Evolutionary conservation across 1,284 basidiomycete genomes (phyloP), one percentile per base, ranked within the genome.

Genomic region (Ustilago trichophora): DNA sequence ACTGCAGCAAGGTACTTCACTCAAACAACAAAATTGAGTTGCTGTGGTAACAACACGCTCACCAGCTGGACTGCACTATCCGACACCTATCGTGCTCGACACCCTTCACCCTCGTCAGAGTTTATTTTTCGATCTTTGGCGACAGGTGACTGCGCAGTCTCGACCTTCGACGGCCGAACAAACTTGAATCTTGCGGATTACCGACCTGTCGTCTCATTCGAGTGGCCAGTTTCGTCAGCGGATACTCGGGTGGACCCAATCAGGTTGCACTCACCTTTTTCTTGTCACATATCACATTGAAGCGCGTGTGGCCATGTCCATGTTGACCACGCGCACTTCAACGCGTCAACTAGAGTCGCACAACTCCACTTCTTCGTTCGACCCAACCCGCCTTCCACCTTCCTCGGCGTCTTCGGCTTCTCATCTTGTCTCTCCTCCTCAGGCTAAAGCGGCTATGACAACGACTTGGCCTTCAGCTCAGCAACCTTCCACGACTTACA

Each of bases 321-420:
- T 52, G 43, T 33, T 60, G 44, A 53, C 51, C 29, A 50, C 58
- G 37, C 58, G 58, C 38, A 16, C 45, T 19, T 33, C 58, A 10
- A 41, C 47, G 46, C 58, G 58, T 24, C 35, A 42, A 6, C 15
- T 36, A 25, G 51, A 62, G 21, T 27, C 45, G 3, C 46, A 54
- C 29, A 35, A 18, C 37, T 19, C 35, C 37, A 22, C 38, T 19
- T 46, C 38, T 41, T 37, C 46, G 29, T 62, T 62, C 21, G 58
- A 53, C 18, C 46, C 58, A 11, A 32, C 34, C 15, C 58, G 47
- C 18, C 16, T 21, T 19, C 29, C 49, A n/a, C 19, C 31, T 24
- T 19, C 25, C 7, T 35, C 44, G 25, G 29, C 41, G 8, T 32
- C 43, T 29, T 31, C 57, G 12, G 19, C 51, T n/a, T 13, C 38